Evolutionary conservation across 345 rosid species (phyloP), one percentile per base, ranked within the genome.

Genomic region (Brassica incana): DNA sequence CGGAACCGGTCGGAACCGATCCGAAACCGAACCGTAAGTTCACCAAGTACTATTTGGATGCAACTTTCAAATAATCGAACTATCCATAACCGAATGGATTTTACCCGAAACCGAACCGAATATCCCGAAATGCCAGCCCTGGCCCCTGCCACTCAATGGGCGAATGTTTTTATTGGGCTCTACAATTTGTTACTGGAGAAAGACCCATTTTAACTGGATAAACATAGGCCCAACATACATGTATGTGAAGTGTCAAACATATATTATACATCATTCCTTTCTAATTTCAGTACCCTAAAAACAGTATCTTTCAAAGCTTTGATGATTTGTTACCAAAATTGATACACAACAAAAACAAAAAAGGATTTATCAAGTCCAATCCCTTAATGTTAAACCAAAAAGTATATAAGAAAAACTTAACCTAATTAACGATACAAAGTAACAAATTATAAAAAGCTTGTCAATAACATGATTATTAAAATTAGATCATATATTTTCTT

Each of bases 251-350:
- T 32, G 35, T 32, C 35, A 32, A 32, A 32, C 35, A 32, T 32
- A 32, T 32, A 20, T 20, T 20, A 27, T 27, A 27, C 30, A 33
- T 33, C 38, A 33, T 33, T 33, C 38, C 38, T 33, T 33, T 33
- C 38, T 33, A 33, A 33, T 33, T 5, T 33, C 7, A 33, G 38
- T 33, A 33, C 38, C 6, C 38, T 33, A 33, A 45, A 11, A 33
- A 33, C 7, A 33, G 33, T 16, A 61, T 40, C 68, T 43, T 60
- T 45, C 15, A 0, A 56, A 27, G 20, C 3, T 59, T 59, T 68
- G 61, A 68, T 68, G 79, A 68, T 6, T 67, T 76, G 59, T 59
- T 76, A 43, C 73, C 45, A 59, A 67, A 68, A 65, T 23, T 65
- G 67, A 40, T 27, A 3, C 48, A 58, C 45, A 59, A 45, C 54